Evolutionary conservation across 176 grass and related monocot genomes (phyloP).

Genomic region (Luzula sylvatica): DNA sequence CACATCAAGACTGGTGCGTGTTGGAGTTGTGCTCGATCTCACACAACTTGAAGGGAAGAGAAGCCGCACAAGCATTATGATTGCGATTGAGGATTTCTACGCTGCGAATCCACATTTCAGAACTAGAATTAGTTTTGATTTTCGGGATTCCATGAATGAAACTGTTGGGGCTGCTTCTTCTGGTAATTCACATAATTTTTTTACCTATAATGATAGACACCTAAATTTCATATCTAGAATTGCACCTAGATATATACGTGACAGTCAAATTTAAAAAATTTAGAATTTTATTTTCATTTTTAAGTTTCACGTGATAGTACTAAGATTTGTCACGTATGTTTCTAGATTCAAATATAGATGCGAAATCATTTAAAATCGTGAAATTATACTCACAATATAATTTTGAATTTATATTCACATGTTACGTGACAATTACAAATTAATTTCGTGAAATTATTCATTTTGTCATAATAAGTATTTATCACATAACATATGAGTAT

Average conservation of each 20-base stretch:
- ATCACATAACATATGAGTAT: too few species aligned
- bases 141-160: conserved; percentile 25
- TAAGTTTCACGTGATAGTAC: neutral
- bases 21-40: conserved; percentile 34
- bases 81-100: conserved; percentile 49
- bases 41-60: conserved; percentile 15
- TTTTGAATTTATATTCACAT: too few species aligned
- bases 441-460: too few species aligned
- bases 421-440: too few species aligned
- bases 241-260: too few species aligned
- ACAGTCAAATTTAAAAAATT: neutral
- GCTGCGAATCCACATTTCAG: conserved; percentile 9
- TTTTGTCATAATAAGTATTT: too few species aligned
- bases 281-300: neutral
- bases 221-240: too few species aligned
- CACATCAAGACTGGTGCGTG: conserved; percentile 4
- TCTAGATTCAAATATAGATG: too few species aligned
- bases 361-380: too few species aligned
- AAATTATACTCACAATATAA: too few species aligned
- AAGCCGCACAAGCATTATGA: conserved; percentile 23
- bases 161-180: conserved; percentile 22
- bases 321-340: too few species aligned
- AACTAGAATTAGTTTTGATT: conserved; percentile 22
- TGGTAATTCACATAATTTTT: conserved; percentile 21
- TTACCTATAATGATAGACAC: too few species aligned